These are phyloP conservation scores for Aspergillus incahuasiensis DNA, from an alignment of 495 filamentous ascomycete species.

Conservation along the genomic window DNA sequence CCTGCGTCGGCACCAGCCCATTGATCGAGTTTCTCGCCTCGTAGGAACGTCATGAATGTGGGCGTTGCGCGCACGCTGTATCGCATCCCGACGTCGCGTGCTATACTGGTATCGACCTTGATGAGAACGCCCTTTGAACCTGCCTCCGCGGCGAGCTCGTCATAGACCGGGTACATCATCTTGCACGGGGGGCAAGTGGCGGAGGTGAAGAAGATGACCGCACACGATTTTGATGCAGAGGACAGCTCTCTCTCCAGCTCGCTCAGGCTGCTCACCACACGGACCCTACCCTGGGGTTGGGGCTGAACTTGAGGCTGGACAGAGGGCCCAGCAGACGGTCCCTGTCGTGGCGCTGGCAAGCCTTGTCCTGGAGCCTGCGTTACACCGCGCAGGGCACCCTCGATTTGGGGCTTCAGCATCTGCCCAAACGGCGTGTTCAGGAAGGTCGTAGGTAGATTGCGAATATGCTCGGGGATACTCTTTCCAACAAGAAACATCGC, in stretches of 20 bases:
- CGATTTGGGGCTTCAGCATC: conserved; percentile 81
- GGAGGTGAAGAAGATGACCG: conserved; percentile 90
- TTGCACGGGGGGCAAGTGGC: conserved; percentile 84
- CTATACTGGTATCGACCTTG: conserved; percentile 73
- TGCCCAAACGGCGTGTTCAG: conserved; percentile 86
- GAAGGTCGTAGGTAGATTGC: conserved; percentile 80
- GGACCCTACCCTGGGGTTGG: conserved; percentile 31
- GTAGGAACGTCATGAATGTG: conserved; percentile 85
- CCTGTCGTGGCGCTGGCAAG: background rate
- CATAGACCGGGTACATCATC: conserved; percentile 75
- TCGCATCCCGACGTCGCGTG: conserved; percentile 58
- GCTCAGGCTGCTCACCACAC: conserved; percentile 46
- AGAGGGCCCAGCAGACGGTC: conserved; percentile 20
- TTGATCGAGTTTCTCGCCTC: conserved; percentile 67
- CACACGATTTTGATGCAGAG: conserved; percentile 58
- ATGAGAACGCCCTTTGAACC: conserved; percentile 68
- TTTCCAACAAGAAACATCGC: conserved; percentile 85
- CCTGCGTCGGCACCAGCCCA: conserved; percentile 74
- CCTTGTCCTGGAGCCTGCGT: conserved; percentile 48
- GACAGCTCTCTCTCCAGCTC: conserved; percentile 59
- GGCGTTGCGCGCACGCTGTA: conserved; percentile 76
- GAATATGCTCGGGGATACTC: conserved; percentile 83
- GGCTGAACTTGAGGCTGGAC: conserved; percentile 14
- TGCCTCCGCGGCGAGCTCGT: conserved; percentile 70
- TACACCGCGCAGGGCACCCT: conserved; percentile 64